phyloP scores from a whole-genome alignment of 2,329 filamentous ascomycete species.

The Phialophora expanda region DNA sequence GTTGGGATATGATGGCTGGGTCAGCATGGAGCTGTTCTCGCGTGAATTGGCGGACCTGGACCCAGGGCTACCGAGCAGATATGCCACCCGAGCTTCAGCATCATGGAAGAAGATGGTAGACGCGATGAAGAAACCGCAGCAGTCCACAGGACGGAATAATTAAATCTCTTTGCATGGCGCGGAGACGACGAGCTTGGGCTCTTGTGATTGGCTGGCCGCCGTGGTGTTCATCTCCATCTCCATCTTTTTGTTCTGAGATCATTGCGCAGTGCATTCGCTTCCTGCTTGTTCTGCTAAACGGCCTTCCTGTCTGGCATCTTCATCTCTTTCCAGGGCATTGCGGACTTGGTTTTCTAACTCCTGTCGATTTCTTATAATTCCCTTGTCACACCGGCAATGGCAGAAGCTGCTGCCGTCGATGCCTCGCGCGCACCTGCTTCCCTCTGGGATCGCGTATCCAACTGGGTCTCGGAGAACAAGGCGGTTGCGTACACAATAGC shows the following conservation, averaged over 20 bases:
- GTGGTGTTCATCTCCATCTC: neutral
- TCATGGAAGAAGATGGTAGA: constrained; percentile 10
- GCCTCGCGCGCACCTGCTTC: constrained; percentile 60
- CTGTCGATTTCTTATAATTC: constrained; percentile 2
- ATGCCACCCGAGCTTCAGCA: constrained; percentile 9
- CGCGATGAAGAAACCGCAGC: neutral
- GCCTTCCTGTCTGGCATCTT: constrained; percentile 5
- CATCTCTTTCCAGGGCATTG: neutral
- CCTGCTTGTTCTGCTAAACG: neutral
- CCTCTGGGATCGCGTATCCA: constrained; percentile 86
- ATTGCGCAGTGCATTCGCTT: constrained; percentile 14
- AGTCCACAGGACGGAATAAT: neutral
- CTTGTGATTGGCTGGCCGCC: neutral
- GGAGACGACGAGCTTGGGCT: neutral
- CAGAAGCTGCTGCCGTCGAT: constrained; percentile 32
- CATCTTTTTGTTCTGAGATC: constrained; percentile 12
- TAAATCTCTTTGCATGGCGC: neutral
- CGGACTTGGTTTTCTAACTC: neutral
- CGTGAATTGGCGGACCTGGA: neutral
- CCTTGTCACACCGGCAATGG: constrained; percentile 18
- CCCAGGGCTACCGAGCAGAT: neutral
- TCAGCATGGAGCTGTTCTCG: constrained; percentile 33
- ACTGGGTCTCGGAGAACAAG: constrained; percentile 95
- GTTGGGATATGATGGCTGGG: constrained; percentile 59
- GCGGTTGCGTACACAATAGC: constrained; percentile 94